Conservation (phyloP, 768 basidiomycete species). For the Boletus insuetus region DNA sequence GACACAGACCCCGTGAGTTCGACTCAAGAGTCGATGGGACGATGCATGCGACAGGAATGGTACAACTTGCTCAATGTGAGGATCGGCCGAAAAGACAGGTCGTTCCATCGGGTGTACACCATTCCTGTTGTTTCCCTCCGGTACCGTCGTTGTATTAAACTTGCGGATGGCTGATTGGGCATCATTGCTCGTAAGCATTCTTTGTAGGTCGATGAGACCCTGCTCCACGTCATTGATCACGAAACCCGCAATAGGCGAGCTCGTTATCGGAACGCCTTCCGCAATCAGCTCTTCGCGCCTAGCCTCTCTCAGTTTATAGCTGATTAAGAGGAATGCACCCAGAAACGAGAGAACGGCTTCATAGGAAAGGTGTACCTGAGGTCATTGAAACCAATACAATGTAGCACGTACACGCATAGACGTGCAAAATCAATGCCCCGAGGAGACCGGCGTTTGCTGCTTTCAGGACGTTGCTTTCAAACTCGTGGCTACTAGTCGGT, state of each 20-base stretch:
- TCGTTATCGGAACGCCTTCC: slow-evolving; percentile 23
- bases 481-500: slow-evolving; percentile 21
- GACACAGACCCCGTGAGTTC: slow-evolving; percentile 51
- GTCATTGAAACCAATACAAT: neutral
- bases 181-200: neutral
- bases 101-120: slow-evolving; percentile 7
- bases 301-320: slow-evolving; percentile 54
- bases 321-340: slow-evolving; percentile 55
- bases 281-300: slow-evolving; percentile 43
- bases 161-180: neutral
- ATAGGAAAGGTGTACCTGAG: neutral
- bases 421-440: slow-evolving; percentile 52
- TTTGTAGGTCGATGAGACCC: neutral
- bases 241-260: slow-evolving; percentile 14
- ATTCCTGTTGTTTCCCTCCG: neutral
- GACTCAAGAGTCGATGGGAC: slow-evolving; percentile 41
- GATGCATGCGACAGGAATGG: slow-evolving; percentile 40
- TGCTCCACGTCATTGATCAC: neutral
- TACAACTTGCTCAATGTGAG: slow-evolving; percentile 51
- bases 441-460: slow-evolving; percentile 48
- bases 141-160: neutral
- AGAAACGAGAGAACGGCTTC: slow-evolving; percentile 47
- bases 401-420: slow-evolving; percentile 42
- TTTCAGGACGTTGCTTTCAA: slow-evolving; percentile 12
- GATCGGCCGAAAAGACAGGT: slow-evolving; percentile 41